Conservation (phyloP, 2,329 filamentous ascomycete species). For the Keithomyces neogunnii region DNA sequence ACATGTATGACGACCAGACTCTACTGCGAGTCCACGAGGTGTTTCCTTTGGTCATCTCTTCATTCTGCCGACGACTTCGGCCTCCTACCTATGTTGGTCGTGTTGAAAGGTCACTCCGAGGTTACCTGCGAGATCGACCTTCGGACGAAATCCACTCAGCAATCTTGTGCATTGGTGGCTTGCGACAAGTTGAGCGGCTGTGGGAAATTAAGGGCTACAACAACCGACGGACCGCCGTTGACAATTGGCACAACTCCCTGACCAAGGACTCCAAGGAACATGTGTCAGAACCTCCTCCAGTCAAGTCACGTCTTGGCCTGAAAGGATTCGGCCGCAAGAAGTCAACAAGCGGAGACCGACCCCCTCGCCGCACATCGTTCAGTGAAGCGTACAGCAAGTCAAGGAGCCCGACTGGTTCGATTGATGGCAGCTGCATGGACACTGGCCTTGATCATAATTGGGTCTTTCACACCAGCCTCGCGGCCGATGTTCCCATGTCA, state of each 20-base stretch:
- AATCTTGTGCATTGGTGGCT: conserved; percentile 50
- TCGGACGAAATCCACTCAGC: conserved; percentile 54
- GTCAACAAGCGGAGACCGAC: conserved; percentile 28
- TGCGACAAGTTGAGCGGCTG: conserved; percentile 53
- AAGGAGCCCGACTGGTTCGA: conserved; percentile 20
- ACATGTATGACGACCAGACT: conserved; percentile 56
- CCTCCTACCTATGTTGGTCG: conserved; percentile 57
- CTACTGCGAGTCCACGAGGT: conserved; percentile 55
- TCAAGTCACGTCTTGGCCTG: conserved; percentile 44
- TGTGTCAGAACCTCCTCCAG: conserved; percentile 24
- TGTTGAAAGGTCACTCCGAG: conserved; percentile 53
- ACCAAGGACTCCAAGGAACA: conserved; percentile 37
- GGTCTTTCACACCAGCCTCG: conserved; percentile 51
- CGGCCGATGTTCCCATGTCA: conserved; percentile 55
- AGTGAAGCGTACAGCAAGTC: conserved; percentile 16
- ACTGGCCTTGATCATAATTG: conserved; percentile 26
- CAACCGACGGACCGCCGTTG: conserved; percentile 47
- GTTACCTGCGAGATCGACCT: conserved; percentile 55
- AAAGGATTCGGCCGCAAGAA: conserved; percentile 51
- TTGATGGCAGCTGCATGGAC: conserved; percentile 20
- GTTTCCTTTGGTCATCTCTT: conserved; percentile 56
- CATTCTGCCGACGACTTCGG: conserved; percentile 52
- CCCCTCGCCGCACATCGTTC: conserved; percentile 12
- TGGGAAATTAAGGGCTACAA: conserved; percentile 63
- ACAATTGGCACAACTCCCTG: conserved; percentile 49